phyloP scores from a whole-genome alignment of 345 rosid species.

The Erodium maritimum region DNA sequence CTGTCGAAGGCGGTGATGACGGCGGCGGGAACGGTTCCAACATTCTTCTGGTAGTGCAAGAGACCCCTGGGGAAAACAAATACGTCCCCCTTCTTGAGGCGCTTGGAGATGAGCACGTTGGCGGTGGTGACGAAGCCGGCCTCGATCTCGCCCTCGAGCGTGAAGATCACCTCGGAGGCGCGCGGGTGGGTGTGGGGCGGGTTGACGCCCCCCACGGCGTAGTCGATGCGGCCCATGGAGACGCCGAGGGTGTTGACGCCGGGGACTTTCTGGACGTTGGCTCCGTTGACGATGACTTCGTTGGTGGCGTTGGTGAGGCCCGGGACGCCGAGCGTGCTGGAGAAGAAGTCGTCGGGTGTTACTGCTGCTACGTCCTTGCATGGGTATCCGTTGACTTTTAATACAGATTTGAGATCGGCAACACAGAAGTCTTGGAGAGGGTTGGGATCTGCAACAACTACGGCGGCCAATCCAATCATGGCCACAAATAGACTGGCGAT shows the following conservation, averaged over 20 bases:
- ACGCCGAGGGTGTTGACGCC: constrained; percentile 63
- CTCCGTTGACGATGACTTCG: constrained; percentile 30
- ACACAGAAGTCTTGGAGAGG: constrained; percentile 82
- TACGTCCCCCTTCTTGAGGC: constrained; percentile 39
- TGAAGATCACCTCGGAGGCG: constrained; percentile 42
- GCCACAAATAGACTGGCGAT: not conserved
- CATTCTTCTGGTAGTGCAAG: constrained; percentile 57
- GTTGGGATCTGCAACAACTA: constrained; percentile 42
- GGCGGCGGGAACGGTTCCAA: constrained; percentile 26
- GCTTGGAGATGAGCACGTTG: constrained; percentile 32
- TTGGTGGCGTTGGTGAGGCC: constrained; percentile 38
- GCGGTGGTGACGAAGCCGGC: constrained; percentile 55
- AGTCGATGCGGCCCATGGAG: constrained; percentile 53
- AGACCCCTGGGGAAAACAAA: constrained; percentile 54
- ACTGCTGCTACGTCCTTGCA: constrained; percentile 28
- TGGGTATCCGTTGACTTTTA: constrained; percentile 43
- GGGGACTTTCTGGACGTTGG: constrained; percentile 42
- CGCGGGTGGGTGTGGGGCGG: constrained; percentile 76
- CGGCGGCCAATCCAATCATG: constrained; percentile 1
- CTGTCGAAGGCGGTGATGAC: constrained; percentile 52
- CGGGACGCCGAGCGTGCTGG: constrained; percentile 32
- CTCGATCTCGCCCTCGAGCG: constrained; percentile 42
- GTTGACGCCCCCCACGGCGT: constrained; percentile 51
- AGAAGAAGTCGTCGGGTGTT: constrained; percentile 37
- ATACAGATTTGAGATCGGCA: constrained; percentile 50